Evolutionary conservation across 192 early-diverging fungal genomes (phyloP), one percentile per base, ranked within the genome.

Genomic region (Ambispora gerdemannii): DNA sequence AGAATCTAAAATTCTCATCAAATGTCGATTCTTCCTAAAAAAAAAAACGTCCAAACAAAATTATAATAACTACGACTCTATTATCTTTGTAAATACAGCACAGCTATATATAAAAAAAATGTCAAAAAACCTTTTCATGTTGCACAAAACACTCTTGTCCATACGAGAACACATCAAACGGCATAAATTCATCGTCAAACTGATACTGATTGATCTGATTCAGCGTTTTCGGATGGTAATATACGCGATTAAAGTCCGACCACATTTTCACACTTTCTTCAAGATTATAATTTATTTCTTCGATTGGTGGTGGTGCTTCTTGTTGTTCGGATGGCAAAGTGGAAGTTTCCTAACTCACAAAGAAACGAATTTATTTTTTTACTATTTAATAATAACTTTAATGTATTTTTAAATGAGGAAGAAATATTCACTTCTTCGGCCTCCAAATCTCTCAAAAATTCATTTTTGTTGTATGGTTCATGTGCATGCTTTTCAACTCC

Each of bases 231-330:
- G 88, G 89, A 63, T 91, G 89, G 75, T 88, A 93, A 65, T 83
- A 91, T 19, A 87, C 80, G 32, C 86, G 83, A 73, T 86, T 90
- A 74, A 85, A 92, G 70, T 98, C 94, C 0, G 94, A 88, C 94
- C 95, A 96, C 17, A 78, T 81, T 35, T 76, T 75, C 35, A 85
- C 83, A 20, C 73, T 72, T 19, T 67, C 68, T 27, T 92, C 85
- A 34, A 91, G 69, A 20, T 83, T 67, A n/a, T 79, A 56, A 20
- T 81, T 66, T 43, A 77, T 83, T 27, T 80, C 78, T 17, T 61
- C 71, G 35, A 69, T n/a, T n/a, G n/a, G n/a, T n/a, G n/a, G n/a
- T n/a, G n/a, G n/a, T n/a, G n/a, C n/a, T n/a, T n/a, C n/a, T n/a
- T n/a, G n/a, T n/a, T n/a, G n/a, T 43, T 43, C 38, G 38, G 38